Conservation (phyloP, 2,329 filamentous ascomycete genomes). For the Fusarium ramigenum region DNA sequence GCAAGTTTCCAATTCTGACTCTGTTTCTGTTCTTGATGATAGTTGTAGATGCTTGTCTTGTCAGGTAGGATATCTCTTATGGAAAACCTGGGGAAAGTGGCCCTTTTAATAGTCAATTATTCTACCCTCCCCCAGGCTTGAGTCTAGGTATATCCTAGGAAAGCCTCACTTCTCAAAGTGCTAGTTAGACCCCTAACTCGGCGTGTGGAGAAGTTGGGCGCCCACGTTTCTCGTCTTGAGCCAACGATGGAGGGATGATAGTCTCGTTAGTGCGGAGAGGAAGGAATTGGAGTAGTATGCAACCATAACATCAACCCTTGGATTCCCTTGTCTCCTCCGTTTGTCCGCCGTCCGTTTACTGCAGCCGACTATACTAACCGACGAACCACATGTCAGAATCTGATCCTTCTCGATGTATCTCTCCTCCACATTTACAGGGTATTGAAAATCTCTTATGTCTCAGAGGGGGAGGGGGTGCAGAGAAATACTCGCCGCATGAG, state of each 20-base stretch:
- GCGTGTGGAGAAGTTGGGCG: constrained; percentile 15
- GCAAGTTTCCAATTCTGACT: background rate
- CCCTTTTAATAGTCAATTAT: constrained; percentile 33
- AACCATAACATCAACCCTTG: constrained; percentile 8
- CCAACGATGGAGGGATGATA: background rate
- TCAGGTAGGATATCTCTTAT: background rate
- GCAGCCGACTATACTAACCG: constrained; percentile 5
- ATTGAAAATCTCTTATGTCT: constrained; percentile 9
- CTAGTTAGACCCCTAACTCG: background rate
- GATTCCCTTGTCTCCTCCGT: constrained; percentile 19
- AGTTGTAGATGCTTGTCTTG: background rate
- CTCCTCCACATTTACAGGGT: background rate
- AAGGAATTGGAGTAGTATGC: constrained; percentile 9
- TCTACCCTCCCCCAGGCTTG: background rate
- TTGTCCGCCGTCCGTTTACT: constrained; percentile 36
- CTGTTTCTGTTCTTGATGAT: background rate
- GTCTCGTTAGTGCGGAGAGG: background rate
- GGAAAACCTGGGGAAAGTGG: background rate
- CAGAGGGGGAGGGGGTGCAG: constrained; percentile 1
- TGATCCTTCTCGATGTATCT: background rate
- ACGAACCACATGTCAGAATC: constrained; percentile 23
- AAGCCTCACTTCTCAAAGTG: constrained; percentile 13
- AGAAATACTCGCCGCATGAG: background rate
- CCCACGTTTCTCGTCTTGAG: constrained; percentile 11
- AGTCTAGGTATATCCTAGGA: background rate